Percentiles rank a stretch among this genome's conserved stretches.
These are phyloP conservation scores for Trichocladium antarcticum DNA, from an alignment of 495 filamentous ascomycete genomes.

Conservation along the genomic window DNA sequence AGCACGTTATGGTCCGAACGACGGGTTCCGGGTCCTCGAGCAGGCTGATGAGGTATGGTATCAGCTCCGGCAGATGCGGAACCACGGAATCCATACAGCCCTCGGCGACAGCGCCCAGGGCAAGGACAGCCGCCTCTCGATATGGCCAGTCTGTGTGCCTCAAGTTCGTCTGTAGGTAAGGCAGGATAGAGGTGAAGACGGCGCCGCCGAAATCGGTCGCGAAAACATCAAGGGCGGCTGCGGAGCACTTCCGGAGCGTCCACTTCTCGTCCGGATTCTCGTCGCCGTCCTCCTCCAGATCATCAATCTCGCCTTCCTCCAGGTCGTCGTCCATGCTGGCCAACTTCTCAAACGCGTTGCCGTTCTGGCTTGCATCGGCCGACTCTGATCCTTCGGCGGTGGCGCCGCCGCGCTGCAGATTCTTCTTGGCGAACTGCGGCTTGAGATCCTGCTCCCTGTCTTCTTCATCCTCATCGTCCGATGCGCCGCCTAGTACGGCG, in stretches of 20 bases:
- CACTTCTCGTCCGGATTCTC: constrained; percentile 85
- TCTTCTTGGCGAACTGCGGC: constrained; percentile 77
- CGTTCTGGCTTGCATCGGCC: constrained; percentile 42
- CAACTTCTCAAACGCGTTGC: constrained; percentile 39
- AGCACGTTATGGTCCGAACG: constrained; percentile 96
- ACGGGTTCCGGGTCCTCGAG: constrained; percentile 78
- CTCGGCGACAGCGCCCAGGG: constrained; percentile 88
- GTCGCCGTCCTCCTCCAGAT: constrained; percentile 59
- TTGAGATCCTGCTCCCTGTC: constrained; percentile 87
- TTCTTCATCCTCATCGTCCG: constrained; percentile 84
- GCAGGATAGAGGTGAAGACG: constrained; percentile 83
- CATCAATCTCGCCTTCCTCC: constrained; percentile 83
- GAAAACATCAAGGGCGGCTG: constrained; percentile 88
- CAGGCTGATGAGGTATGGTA: constrained; percentile 81
- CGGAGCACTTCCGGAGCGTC: constrained; percentile 96
- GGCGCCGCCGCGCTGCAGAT: constrained; percentile 38
- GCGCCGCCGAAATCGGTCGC: constrained; percentile 77
- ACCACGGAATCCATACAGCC: constrained; percentile 85
- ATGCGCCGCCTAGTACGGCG: constrained; percentile 64
- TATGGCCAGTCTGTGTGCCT: constrained; percentile 83
- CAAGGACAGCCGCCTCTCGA: constrained; percentile 88
- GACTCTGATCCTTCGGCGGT: constrained; percentile 32
- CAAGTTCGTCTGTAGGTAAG: constrained; percentile 84
- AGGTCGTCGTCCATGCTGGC: constrained; percentile 56
- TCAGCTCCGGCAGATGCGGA: constrained; percentile 81